Conservation (phyloP, 1,284 basidiomycete species). For the Clitocybe nebularis region DNA sequence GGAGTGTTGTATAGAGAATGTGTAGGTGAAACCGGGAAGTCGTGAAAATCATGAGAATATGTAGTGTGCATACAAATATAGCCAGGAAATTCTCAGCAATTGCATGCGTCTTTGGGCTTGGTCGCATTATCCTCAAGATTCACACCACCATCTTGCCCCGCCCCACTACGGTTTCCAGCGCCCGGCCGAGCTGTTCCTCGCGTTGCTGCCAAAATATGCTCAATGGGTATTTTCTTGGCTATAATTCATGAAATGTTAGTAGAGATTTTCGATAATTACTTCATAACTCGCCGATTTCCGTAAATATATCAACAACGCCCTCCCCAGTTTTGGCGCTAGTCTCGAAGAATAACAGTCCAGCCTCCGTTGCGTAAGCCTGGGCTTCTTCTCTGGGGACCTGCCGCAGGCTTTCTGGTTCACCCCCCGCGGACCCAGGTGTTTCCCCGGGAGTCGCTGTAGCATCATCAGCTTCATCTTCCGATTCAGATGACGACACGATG, state of each 20-base stretch:
- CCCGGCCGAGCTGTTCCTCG: slow-evolving; percentile 63
- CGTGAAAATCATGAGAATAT: slow-evolving; percentile 18
- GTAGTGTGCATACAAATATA: slow-evolving; percentile 19
- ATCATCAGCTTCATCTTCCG: slow-evolving; percentile 82
- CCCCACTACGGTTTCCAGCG: slow-evolving; percentile 46
- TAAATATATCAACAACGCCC: slow-evolving; percentile 96
- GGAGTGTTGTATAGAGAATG: slow-evolving; percentile 7
- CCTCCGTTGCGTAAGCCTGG: slow-evolving; percentile 92
- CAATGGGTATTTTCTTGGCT: slow-evolving; percentile 97
- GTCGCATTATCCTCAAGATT: slow-evolving; percentile 69
- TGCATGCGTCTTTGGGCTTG: slow-evolving; percentile 76
- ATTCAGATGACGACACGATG: slow-evolving; percentile 49
- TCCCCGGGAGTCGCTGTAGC: slow-evolving; percentile 84
- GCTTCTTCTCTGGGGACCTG: slow-evolving; percentile 94
- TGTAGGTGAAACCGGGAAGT: slow-evolving; percentile 11
- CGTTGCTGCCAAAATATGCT: slow-evolving; percentile 82
- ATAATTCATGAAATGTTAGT: slow-evolving; percentile 11
- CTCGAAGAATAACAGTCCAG: slow-evolving; percentile 93
- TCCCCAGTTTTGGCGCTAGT: slow-evolving; percentile 98
- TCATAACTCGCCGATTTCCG: slow-evolving; percentile 81
- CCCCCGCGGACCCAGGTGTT: slow-evolving; percentile 41
- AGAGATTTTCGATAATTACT: neutral
- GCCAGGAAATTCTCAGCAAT: slow-evolving; percentile 48
- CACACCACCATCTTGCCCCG: slow-evolving; percentile 56
- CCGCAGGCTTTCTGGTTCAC: slow-evolving; percentile 69